Evolutionary conservation across 139 green algal species (phyloP), one percentile per base, ranked within the genome.

Genomic region (Chlamydomonas schloesseri): DNA sequence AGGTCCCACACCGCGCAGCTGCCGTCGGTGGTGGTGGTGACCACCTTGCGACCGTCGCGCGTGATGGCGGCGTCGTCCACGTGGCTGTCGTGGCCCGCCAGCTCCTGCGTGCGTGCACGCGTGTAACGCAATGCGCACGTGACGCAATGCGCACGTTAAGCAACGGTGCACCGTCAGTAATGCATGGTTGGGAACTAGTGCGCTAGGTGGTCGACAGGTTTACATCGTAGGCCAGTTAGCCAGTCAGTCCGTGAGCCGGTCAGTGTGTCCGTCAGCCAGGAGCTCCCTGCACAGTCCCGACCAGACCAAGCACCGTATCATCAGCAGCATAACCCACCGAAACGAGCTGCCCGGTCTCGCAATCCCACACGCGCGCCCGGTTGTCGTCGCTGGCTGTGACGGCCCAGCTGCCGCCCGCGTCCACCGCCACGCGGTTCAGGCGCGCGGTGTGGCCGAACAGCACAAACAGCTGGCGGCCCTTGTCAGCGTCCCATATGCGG

Each of bases 381-480:
- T 77, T 72, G 89, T 98, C 96, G 72, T 97, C 95, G 3, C 85
- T 92, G 33, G 87, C 71, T 6, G 94, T 98, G 4, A 97, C 71
- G 29, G 91, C 85, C 9, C 57, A 85, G 29, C 34, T 62, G 29
- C 92, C 92, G 37, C 90, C 87, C 6, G 74, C 47, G 37, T 90
- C 89, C 71, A 93, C 58, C 0, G 21, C 31, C 20, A 90, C 86
- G 31, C 80, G 80, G 69, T 86, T 86, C 4, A 92, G 77, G n/a
- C 86, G 78, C 50, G 83, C 90, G 13, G 37, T 68, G 87, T 94
- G 91, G 0, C 91, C 91, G 11, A 37, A 28, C 81, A 93, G 81
- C 53, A 95, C 90, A 68, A 89, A 72, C 81, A 94, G 64, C 74
- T 90, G 94, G 28, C 80, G 68, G 58, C 93, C 93, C 2, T 46